A percentile compares a stretch with the other conserved stretches of the same genome.
Conservation (phyloP, 768 basidiomycete genomes). For the Russula dissimulans region DNA sequence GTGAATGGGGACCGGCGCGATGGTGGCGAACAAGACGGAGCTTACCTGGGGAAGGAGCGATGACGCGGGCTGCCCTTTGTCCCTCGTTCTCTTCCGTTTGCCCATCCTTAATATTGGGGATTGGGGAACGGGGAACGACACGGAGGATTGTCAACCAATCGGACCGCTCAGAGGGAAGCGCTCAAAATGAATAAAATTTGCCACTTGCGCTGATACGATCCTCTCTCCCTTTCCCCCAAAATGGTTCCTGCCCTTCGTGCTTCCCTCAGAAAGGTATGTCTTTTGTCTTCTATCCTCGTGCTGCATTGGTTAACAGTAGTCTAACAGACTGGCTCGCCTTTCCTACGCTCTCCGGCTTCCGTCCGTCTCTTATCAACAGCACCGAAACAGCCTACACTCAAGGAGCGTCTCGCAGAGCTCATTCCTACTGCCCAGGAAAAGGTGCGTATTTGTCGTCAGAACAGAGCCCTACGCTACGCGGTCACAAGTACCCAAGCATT, state of each 20-base stretch:
- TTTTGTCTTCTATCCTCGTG: conserved; percentile 14
- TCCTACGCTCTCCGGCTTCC: conserved; percentile 37
- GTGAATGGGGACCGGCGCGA: not conserved
- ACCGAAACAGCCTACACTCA: conserved; percentile 65
- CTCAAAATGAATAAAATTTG: not conserved
- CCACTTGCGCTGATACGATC: not conserved
- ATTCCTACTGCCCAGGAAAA: conserved; percentile 82
- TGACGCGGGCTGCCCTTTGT: conserved; percentile 11
- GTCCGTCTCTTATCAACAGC: conserved; percentile 58
- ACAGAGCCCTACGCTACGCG: not conserved
- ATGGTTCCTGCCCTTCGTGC: conserved; percentile 29
- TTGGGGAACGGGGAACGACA: not conserved
- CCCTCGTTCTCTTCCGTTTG: conserved; percentile 25
- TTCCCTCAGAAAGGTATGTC: conserved; percentile 29
- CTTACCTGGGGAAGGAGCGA: conserved; percentile 28
- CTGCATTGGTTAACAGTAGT: not conserved
- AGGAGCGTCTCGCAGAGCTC: conserved; percentile 88
- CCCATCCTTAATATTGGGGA: conserved; percentile 22
- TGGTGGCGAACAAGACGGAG: conserved; percentile 10
- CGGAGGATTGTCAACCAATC: conserved; percentile 7
- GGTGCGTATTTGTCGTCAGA: conserved; percentile 30
- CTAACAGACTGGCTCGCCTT: conserved; percentile 39
- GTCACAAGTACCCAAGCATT: not conserved
- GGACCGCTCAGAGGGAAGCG: conserved; percentile 10
- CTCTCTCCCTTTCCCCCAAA: not conserved